Base-by-base conservation (phyloP, 1,284 basidiomycete genomes). In the Papiliotrema terrestris region DNA sequence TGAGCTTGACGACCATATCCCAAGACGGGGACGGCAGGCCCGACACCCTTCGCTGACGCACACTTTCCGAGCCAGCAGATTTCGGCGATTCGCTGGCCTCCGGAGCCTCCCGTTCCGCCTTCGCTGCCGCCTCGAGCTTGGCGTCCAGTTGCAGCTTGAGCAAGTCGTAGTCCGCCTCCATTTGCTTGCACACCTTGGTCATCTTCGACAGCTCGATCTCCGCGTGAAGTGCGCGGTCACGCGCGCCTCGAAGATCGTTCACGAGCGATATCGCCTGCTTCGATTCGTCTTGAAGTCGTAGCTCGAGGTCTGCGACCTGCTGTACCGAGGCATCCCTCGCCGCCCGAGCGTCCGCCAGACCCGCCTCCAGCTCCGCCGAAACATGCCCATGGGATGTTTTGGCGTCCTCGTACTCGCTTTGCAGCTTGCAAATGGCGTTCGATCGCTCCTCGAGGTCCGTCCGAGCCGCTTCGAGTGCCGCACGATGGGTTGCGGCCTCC, bases 401-500 rank as follows among this genome's bases (percentile, higher is more conserved):
- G 5, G 52, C 45, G 6, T 26, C 29, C 3, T 15, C 45, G 26
- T 47, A 26, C 32, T 53, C 36, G 8, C n/a, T 14, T 19, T 53
- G 23, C 36, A 53, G 20, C n/a, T 9, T 15, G 11, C 8, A 51
- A 25, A 51, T 51, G 11, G 45, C 45, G 2, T 26, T 35, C 2
- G 35, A 41, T 17, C 52, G 56, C 14, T 46, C 38, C 19, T 61
- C 52, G 25, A 71, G 49, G 22, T 66, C 64, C 3, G 55, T 48
- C 39, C 49, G 49, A 11, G 56, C 52, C 6, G 42, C 46, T 20
- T 56, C 20, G 5, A 67, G 54, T 15, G 63, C 65, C 25, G 62
- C 54, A 15, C 83, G 70, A 57, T 83, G 80, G 14, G 78, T 78
- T 63, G 85, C 80, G 43, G 87, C 76, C 1, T 83, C 81, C 56